Conservation (phyloP, 2,329 filamentous ascomycete species). For the Diplodia scrobiculata region DNA sequence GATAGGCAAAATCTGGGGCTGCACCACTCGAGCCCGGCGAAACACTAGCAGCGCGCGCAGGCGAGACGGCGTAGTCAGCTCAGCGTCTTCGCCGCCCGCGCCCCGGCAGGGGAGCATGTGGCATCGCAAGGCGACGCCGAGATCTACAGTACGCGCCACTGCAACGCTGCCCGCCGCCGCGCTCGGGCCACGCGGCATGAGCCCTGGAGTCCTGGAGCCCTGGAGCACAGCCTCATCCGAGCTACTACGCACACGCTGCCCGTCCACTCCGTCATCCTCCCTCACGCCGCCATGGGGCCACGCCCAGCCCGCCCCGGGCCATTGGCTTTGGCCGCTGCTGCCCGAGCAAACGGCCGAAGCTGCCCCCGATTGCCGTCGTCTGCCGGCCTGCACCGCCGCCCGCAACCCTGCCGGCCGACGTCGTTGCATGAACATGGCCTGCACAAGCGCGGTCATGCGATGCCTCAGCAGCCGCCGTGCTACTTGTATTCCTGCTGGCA, state of each 20-base stretch:
- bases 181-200: background rate
- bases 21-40: slow-evolving; percentile 22
- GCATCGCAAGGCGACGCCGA: slow-evolving; percentile 28
- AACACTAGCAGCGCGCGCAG: slow-evolving; percentile 25
- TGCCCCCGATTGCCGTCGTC: background rate
- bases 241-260: background rate
- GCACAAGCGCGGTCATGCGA: slow-evolving; percentile 28
- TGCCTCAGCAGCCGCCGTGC: slow-evolving; percentile 30
- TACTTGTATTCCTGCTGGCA: slow-evolving; percentile 26
- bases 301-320: background rate
- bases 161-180: slow-evolving; percentile 4
- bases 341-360: slow-evolving; percentile 15
- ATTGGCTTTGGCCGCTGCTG: background rate
- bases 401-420: background rate
- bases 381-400: slow-evolving; percentile 6
- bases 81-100: background rate
- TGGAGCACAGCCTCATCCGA: slow-evolving; percentile 28
- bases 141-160: slow-evolving; percentile 28
- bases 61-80: slow-evolving; percentile 1
- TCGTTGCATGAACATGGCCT: slow-evolving; percentile 20
- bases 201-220: background rate
- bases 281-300: slow-evolving; percentile 17
- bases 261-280: background rate
- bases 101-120: slow-evolving; percentile 3
- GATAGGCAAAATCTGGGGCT: slow-evolving; percentile 27